These are phyloP conservation scores for Platanus orientalis DNA, from an alignment of 164 flowering plant species.

Conservation along the genomic window DNA sequence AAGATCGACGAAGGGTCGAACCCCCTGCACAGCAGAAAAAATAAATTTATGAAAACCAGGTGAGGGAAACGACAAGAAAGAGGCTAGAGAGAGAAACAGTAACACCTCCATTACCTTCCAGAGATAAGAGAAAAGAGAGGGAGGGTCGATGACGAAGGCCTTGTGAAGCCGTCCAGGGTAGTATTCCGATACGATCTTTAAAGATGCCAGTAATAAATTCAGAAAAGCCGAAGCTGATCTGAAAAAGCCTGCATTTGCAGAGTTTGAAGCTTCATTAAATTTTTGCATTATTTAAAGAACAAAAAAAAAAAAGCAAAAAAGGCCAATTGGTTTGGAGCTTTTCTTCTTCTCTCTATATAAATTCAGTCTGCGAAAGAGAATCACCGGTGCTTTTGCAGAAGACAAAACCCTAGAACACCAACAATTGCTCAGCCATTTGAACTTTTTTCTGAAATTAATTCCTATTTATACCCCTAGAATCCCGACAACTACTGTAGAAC, in stretches of 20 bases:
- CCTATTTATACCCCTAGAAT: conserved; percentile 26
- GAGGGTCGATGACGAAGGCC: conserved; percentile 92
- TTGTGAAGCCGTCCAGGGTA: conserved; percentile 79
- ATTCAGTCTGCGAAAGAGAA: conserved; percentile 11
- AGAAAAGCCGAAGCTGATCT: conserved; percentile 95
- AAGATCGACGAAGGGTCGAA: conserved; percentile 85
- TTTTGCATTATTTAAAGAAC: neutral
- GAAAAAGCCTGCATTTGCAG: conserved; percentile 82
- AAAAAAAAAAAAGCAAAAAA: too few species aligned
- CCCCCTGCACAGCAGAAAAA: conserved; percentile 49
- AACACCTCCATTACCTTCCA: conserved; percentile 80
- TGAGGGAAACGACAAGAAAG: neutral
- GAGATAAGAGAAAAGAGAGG: conserved; percentile 81
- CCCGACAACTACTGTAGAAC: conserved; percentile 2
- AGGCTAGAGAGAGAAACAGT: too few species aligned
- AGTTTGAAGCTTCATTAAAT: neutral
- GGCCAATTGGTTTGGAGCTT: neutral
- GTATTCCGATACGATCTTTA: conserved; percentile 74
- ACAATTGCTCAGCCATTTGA: conserved; percentile 12
- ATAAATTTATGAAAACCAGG: neutral
- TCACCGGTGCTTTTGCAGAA: conserved; percentile 6
- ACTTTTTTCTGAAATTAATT: conserved; percentile 15
- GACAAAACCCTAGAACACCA: neutral
- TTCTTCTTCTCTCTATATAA: neutral
- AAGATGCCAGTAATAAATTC: conserved; percentile 68